These are phyloP conservation scores for Pythium folliculosum DNA, from an alignment of 352 stramenopile genomes.

Conservation along the genomic window DNA sequence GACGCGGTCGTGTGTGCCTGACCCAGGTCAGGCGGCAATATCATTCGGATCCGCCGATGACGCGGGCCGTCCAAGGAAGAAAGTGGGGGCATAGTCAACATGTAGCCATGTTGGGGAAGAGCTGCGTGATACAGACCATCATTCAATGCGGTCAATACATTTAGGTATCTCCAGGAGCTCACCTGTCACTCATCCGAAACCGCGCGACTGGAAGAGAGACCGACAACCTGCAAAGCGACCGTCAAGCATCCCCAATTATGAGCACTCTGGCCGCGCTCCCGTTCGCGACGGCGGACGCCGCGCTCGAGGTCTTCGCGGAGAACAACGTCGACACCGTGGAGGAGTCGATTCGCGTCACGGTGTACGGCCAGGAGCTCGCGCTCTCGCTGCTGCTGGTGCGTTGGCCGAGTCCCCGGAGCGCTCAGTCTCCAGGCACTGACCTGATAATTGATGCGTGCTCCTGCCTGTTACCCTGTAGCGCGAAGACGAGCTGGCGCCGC, in stretches of 20 bases:
- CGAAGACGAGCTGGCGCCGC: conserved; percentile 87
- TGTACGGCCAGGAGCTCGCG: conserved; percentile 53
- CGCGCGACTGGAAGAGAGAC: conserved; percentile 13
- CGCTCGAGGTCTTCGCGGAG: conserved; percentile 53
- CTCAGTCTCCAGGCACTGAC: not conserved
- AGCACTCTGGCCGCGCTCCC: not conserved
- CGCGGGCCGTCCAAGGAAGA: not conserved
- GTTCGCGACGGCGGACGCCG: conserved; percentile 9
- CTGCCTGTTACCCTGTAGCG: conserved; percentile 34
- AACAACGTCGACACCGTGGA: conserved; percentile 63
- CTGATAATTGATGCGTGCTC: not conserved
- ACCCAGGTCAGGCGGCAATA: not conserved
- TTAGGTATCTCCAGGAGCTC: not conserved
- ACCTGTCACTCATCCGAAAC: not conserved
- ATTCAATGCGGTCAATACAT: not conserved
- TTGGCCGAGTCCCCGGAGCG: not conserved
- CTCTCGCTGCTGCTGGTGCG: conserved; percentile 69
- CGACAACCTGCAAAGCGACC: not conserved
- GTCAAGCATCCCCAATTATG: not conserved
- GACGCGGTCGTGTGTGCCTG: not conserved
- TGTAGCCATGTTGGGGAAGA: conserved; percentile 1
- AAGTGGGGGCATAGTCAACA: not conserved
- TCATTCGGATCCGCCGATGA: not conserved
- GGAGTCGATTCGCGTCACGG: conserved; percentile 52
- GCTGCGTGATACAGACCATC: not conserved